A percentile compares a stretch with the other conserved stretches of the same genome.
Evolutionary conservation across 257 asterid genomes (phyloP).

Genomic region (Solanum pimpinellifolium): DNA sequence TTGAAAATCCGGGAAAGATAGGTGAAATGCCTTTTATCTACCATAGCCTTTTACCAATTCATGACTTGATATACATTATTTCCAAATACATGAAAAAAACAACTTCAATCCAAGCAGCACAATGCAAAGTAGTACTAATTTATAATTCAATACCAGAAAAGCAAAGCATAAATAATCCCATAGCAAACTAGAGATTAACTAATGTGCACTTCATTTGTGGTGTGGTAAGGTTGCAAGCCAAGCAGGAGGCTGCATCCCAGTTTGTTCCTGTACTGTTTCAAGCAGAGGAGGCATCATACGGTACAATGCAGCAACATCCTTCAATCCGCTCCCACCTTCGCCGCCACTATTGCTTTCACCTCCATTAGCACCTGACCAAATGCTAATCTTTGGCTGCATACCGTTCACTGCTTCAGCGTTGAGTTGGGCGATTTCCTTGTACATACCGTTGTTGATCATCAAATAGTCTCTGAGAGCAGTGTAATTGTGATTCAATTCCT

Average conservation of each 20-base stretch:
- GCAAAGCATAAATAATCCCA: not conserved
- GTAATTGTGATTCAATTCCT: conserved; percentile 1
- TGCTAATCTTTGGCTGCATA: conserved; percentile 4
- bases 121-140: not conserved
- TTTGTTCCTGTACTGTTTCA: conserved; percentile 4
- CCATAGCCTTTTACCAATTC: not conserved
- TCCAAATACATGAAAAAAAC: not conserved
- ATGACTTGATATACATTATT: not conserved
- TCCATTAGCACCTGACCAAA: not conserved
- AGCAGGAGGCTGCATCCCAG: conserved; percentile 10
- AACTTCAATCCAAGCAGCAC: not conserved
- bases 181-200: not conserved
- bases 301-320: not conserved
- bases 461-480: conserved; percentile 1
- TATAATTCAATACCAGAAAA: not conserved
- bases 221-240: conserved; percentile 1
- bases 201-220: not conserved
- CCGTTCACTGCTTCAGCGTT: conserved; percentile 2
- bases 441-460: conserved; percentile 4
- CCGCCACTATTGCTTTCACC: not conserved
- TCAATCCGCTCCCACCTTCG: not conserved
- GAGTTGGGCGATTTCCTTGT: not conserved
- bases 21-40: not conserved
- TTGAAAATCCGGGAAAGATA: no score
- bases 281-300: conserved; percentile 3